Base-by-base conservation (phyloP, 768 basidiomycete genomes). In the Galerina sulciceps region DNA sequence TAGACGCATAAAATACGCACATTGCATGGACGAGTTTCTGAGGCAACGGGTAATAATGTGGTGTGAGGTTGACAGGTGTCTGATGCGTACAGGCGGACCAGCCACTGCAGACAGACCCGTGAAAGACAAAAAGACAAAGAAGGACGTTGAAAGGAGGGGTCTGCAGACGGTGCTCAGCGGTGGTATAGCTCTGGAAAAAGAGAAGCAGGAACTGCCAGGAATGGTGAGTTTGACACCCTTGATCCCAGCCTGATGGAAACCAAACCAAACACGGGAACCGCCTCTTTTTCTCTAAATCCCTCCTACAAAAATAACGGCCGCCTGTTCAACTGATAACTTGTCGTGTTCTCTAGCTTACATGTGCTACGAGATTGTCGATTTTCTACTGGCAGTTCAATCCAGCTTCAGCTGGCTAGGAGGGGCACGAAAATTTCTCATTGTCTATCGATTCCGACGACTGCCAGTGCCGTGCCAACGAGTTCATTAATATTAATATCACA, bases 21-120 rank as follows among this genome's bases (percentile, higher is more conserved):
- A 66, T 66, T 50, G 52, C 60, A 51, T 53, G 23, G 47, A 51
- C 40, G 40, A 42, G 45, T 51, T 47, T 15, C 51, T 17, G 26
- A 52, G 36, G 22, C 48, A 56, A 34, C 40, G 56, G 44, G 31
- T 34, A 42, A 15, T 34, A 42, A 15, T 22, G 46, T 58, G 26
- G 45, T 18, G 42, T 26, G 55, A 51, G 34, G 51, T 40, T 63
- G 62, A 60, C 60, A 52, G 60, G 49, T 56, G 65, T 50, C 60
- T 51, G 46, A 44, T 50, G 44, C 43, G 47, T 57, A 57, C 57
- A 59, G 59, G 49, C 51, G 65, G 50, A 63, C 65, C 65, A 63
- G 65, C 65, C 59, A 57, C 65, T 53, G 59, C 47, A 55, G 40
- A 52, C 46, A 46, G 53, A 52, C 53, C 55, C 53, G 44, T 18